Evolutionary conservation across 495 filamentous ascomycete genomes (phyloP).

Genomic region (Lineolata rhizophorae): DNA sequence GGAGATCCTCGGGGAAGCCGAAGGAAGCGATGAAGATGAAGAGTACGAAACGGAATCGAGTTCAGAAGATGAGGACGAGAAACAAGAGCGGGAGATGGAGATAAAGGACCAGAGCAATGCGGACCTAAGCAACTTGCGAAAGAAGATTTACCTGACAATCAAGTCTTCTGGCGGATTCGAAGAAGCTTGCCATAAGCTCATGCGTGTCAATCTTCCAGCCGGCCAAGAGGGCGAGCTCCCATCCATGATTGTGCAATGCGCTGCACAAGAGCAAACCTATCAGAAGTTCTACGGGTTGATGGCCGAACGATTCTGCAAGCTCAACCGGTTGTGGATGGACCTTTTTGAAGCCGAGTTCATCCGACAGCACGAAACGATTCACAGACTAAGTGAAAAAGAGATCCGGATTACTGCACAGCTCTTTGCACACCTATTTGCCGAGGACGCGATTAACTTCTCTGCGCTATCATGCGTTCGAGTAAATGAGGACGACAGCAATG

Average conservation of each 20-base stretch:
- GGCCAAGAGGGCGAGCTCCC: constrained; percentile 79
- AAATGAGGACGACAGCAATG: constrained; percentile 93
- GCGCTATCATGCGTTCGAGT: constrained; percentile 63
- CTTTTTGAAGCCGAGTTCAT: constrained; percentile 73
- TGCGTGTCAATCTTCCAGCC: constrained; percentile 50
- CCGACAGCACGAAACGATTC: constrained; percentile 93
- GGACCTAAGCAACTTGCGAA: constrained; percentile 76
- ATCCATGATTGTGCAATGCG: constrained; percentile 92
- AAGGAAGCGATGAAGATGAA: constrained; percentile 51
- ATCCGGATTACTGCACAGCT: constrained; percentile 87
- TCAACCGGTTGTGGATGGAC: constrained; percentile 86
- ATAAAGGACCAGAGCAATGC: constrained; percentile 97
- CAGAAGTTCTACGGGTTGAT: constrained; percentile 91
- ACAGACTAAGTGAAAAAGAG: constrained; percentile 85
- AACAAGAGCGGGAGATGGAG: constrained; percentile 54
- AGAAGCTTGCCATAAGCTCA: constrained; percentile 75
- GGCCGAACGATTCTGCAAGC: constrained; percentile 81
- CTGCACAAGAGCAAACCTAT: constrained; percentile 85
- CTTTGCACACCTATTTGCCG: constrained; percentile 75
- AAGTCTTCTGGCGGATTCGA: constrained; percentile 89
- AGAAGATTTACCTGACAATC: constrained; percentile 92
- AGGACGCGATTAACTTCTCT: constrained; percentile 83
- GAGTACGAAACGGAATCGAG: constrained; percentile 50
- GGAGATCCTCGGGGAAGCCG: constrained; percentile 81
- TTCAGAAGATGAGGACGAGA: constrained; percentile 58